Percentiles rank a stretch among this genome's conserved stretches.
Evolutionary conservation across 2,329 filamentous ascomycete genomes (phyloP).

Genomic region (Sclerotinia spermophila): DNA sequence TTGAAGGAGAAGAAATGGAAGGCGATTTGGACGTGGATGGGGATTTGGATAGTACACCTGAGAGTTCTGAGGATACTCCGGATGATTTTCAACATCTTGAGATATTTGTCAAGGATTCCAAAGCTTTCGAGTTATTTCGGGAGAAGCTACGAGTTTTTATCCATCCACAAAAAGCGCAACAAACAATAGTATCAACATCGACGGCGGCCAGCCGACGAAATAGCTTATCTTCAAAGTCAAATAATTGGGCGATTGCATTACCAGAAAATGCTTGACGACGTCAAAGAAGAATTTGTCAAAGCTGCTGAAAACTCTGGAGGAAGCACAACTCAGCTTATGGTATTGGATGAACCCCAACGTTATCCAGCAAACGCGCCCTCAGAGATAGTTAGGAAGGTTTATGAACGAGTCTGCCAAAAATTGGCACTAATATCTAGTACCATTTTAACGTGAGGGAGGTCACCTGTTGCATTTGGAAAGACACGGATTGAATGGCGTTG

Average conservation of each 20-base stretch:
- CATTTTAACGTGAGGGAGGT: not conserved
- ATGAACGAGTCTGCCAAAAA: not conserved
- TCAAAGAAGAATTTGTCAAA: not conserved
- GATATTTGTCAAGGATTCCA: constrained; percentile 21
- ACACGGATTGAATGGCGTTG: constrained; percentile 18
- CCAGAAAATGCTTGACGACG: not conserved
- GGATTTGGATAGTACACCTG: not conserved
- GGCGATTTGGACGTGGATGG: not conserved
- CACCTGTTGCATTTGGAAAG: constrained; percentile 14
- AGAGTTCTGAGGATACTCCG: not conserved
- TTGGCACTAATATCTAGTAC: not conserved
- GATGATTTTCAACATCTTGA: constrained; percentile 17
- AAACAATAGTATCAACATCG: not conserved
- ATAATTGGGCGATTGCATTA: not conserved
- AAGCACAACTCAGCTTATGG: not conserved
- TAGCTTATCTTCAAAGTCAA: not conserved
- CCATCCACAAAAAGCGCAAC: not conserved
- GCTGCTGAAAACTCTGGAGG: not conserved
- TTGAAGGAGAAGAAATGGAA: not conserved
- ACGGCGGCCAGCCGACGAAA: not conserved
- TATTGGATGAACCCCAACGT: not conserved
- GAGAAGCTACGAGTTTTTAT: constrained; percentile 17
- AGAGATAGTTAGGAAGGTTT: not conserved
- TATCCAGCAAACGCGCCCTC: not conserved
- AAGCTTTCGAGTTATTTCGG: constrained; percentile 13